Conservation (phyloP, 306 rosid species). For the Acacia melanoxylon region DNA sequence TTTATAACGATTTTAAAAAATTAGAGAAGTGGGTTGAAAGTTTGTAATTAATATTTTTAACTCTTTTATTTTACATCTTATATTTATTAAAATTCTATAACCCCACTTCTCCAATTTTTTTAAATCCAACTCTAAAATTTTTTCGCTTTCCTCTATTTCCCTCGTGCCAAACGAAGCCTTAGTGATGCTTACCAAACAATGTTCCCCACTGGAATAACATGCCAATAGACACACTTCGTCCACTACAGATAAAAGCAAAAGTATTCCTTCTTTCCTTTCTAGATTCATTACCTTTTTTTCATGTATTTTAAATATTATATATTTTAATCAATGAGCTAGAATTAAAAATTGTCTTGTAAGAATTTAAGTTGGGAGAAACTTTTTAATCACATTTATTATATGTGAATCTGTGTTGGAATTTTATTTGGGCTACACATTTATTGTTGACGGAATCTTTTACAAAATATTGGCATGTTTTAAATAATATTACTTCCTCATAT, state of each 20-base stretch:
- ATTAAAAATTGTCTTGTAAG: background rate
- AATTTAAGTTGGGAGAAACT: background rate
- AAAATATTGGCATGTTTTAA: too few species aligned
- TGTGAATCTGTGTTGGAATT: background rate
- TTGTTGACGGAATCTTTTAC: too few species aligned
- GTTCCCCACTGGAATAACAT: conserved; percentile 34
- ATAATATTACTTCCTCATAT: too few species aligned
- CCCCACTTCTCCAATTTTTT: too few species aligned
- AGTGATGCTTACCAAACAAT: conserved; percentile 30
- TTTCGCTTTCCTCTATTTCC: too few species aligned
- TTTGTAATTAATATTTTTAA: too few species aligned
- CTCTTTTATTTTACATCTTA: too few species aligned
- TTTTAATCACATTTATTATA: background rate
- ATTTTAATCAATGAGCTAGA: background rate
- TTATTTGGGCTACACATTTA: background rate
- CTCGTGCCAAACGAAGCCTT: too few species aligned
- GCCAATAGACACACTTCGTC: conserved; percentile 31
- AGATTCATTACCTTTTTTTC: background rate
- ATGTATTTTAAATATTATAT: background rate
- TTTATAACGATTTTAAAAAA: too few species aligned
- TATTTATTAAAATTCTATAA: too few species aligned
- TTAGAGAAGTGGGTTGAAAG: too few species aligned
- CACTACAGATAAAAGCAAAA: conserved; percentile 29
- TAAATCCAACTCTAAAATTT: too few species aligned
- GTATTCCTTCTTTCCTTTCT: conserved; percentile 2